Evolutionary conservation across 2,329 filamentous ascomycete species (phyloP), one percentile per base, ranked within the genome.

Genomic region (Pseudopyrenochaeta lycopersici): DNA sequence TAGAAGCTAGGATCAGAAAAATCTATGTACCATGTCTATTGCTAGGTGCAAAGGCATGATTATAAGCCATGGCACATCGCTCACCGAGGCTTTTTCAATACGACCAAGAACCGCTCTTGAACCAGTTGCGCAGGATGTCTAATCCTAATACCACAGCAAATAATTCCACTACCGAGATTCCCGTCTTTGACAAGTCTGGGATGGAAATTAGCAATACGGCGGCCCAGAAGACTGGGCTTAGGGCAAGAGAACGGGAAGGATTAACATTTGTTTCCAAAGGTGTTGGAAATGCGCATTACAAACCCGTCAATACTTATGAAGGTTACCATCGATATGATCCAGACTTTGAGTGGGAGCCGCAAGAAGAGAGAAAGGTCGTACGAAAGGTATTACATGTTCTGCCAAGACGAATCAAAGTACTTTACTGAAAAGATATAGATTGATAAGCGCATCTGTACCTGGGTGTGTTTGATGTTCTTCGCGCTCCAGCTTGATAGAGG

Each of bases 311-410:
- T 1, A 72, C 72, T 6, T 88, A 88, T 61, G 85, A 88, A 63
- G 84, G 84, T 2, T 71, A 78, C 7, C 85, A 88, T 69, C 78
- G 85, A 44, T 88, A 82, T 65, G 85, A 88, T 60, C 84, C 85
- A 0, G 67, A 76, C 1, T 84, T 82, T 40, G 75, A 80, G 40
- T 88, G 85, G 85, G 81, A 81, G 2, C 71, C 77, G 10, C 77
- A 80, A 42, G 85, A 88, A 62, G 86, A 88, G 70, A 80, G 77
- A 66, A 78, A 71, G 41, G 69, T 88, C 1, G 78, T 87, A 9
- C 75, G 83, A 40, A 85, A 82, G 73, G 81, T 84, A 72, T 40
- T 60, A 64, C 17, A 18, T n/a, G 1, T 11, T 4, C 6, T 20
- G 15, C 12, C 3, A 1, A 17, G 17, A 30, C 1, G 14, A 32